These are phyloP conservation scores for Uronychia setigera DNA, from an alignment of 73 alveolate species.

Conservation along the genomic window DNA sequence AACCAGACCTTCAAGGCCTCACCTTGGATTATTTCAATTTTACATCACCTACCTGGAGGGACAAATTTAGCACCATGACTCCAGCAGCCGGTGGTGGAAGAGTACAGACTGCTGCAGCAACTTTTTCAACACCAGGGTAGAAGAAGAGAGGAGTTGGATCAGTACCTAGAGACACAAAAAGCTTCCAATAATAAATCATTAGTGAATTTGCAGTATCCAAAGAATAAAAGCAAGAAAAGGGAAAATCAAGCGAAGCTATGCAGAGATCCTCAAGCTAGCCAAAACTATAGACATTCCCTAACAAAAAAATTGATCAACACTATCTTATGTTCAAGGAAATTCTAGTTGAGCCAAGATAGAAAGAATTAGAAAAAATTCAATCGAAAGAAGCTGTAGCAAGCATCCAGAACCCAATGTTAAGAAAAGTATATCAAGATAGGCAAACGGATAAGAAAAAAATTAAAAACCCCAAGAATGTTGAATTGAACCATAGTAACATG, in stretches of 20 bases:
- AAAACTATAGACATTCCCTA: slow-evolving; percentile 13
- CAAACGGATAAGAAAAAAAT: slow-evolving; percentile 9
- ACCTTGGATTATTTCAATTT: not conserved
- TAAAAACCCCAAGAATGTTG: slow-evolving; percentile 19
- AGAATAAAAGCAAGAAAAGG: slow-evolving; percentile 1
- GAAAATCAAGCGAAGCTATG: not conserved
- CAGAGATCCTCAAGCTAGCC: slow-evolving; percentile 1
- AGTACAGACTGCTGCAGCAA: not conserved
- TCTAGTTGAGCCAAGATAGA: slow-evolving; percentile 50
- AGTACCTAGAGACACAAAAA: not conserved
- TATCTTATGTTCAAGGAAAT: slow-evolving; percentile 43
- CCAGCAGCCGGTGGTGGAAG: not conserved
- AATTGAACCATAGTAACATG: slow-evolving; percentile 53
- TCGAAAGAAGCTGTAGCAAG: slow-evolving; percentile 12
- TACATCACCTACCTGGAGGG: not conserved
- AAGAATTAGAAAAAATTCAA: slow-evolving; percentile 44
- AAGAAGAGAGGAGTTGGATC: not conserved
- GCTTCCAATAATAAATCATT: not conserved
- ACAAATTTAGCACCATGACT: not conserved
- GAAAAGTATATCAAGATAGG: slow-evolving; percentile 14
- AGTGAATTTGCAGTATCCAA: not conserved
- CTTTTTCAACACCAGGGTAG: not conserved
- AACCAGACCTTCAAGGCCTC: not conserved
- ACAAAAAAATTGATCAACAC: slow-evolving; percentile 23
- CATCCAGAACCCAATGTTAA: slow-evolving; percentile 16